phyloP scores from a whole-genome alignment of 805 yeast genomes.

The Saturnispora serradocipensis region DNA sequence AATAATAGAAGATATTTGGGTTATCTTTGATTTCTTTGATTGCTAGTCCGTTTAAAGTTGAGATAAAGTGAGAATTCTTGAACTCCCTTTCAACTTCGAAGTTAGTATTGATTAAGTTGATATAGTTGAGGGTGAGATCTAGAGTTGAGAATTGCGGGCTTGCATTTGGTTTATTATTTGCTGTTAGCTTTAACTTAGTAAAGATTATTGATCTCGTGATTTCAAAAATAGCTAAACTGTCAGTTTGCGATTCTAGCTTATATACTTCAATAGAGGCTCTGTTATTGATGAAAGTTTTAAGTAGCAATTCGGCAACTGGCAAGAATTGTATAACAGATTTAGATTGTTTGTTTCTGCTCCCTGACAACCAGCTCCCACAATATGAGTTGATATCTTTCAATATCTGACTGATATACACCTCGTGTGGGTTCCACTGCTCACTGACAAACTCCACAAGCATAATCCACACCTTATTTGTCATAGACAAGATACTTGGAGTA shows the following conservation, averaged over 20 bases:
- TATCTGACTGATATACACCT: background rate
- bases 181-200: background rate
- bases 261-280: background rate
- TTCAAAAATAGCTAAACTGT: background rate
- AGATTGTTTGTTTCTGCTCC: background rate
- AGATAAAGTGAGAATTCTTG: background rate
- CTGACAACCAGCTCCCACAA: background rate
- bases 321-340: conserved; percentile 1
- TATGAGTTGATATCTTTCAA: background rate
- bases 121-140: conserved; percentile 4
- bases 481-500: conserved; percentile 1
- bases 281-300: background rate
- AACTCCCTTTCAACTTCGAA: background rate
- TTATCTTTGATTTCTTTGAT: background rate
- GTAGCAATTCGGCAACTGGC: background rate
- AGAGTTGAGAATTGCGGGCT: conserved; percentile 4
- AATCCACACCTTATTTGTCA: conserved; percentile 6
- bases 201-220: conserved; percentile 1
- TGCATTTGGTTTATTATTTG: background rate
- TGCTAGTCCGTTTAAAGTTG: background rate
- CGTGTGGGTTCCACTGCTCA: conserved; percentile 7
- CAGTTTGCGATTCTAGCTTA: background rate
- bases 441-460: conserved; percentile 1
- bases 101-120: conserved; percentile 1
- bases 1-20: background rate